Conservation (phyloP, 345 rosid genomes). For the Hibiscus tridactylites region DNA sequence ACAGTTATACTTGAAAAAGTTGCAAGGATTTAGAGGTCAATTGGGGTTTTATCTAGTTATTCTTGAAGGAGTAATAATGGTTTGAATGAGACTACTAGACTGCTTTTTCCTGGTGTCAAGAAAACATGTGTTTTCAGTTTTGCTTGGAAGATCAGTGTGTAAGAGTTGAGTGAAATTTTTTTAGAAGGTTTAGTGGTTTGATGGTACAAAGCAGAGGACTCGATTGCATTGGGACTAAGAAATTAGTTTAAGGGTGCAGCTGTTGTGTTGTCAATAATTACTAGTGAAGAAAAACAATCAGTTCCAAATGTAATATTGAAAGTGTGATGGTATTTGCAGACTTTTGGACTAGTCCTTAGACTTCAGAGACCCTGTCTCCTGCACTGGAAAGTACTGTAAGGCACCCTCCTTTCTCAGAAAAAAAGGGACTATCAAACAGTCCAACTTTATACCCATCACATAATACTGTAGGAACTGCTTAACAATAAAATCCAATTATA, state of each 20-base stretch:
- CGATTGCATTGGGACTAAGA: neutral
- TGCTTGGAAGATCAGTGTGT: neutral
- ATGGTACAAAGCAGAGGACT: neutral
- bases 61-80: neutral
- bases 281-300: neutral
- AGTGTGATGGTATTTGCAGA: neutral
- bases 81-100: neutral
- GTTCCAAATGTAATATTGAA: neutral
- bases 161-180: neutral
- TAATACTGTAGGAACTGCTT: neutral
- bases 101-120: neutral
- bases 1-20: neutral
- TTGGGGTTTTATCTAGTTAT: neutral
- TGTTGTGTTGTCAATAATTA: neutral
- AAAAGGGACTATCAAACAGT: neutral
- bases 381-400: neutral
- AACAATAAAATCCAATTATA: neutral
- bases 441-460: neutral
- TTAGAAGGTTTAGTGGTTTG: neutral
- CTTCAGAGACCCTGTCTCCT: neutral
- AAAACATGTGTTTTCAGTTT: neutral
- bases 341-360: neutral
- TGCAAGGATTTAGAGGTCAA: neutral
- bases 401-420: neutral
- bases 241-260: neutral